Percentiles rank a stretch among this genome's conserved stretches.
These are phyloP conservation scores for Fusarium sp. DNA, from an alignment of 2,329 filamentous ascomycete genomes.

Conservation along the genomic window DNA sequence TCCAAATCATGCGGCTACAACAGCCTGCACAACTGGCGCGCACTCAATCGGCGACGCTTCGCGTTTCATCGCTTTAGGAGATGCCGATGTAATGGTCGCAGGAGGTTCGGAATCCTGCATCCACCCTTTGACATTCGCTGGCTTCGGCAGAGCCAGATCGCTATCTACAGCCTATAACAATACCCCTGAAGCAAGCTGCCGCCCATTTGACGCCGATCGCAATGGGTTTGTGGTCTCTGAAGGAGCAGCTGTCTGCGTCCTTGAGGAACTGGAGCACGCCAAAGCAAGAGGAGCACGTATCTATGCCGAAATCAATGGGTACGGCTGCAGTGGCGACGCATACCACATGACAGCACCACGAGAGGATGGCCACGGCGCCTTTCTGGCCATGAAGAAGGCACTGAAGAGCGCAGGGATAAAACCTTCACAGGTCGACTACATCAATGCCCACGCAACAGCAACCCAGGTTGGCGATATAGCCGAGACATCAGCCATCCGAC, in stretches of 20 bases:
- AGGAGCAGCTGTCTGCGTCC: constrained; percentile 87
- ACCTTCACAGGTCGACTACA: constrained; percentile 84
- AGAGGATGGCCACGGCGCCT: constrained; percentile 85
- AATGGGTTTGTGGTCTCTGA: constrained; percentile 94
- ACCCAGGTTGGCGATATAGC: constrained; percentile 89
- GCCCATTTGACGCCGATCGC: constrained; percentile 87
- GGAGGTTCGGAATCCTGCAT: constrained; percentile 96
- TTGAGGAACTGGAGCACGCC: constrained; percentile 94
- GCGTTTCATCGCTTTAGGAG: constrained; percentile 91
- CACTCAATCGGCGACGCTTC: constrained; percentile 95
- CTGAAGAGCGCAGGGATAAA: constrained; percentile 79
- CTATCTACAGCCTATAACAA: constrained; percentile 87
- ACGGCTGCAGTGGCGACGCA: constrained; percentile 92
- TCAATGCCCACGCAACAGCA: constrained; percentile 96
- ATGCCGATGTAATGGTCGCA: constrained; percentile 96
- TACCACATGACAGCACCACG: constrained; percentile 94
- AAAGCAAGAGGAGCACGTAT: constrained; percentile 83
- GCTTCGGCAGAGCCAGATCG: constrained; percentile 90
- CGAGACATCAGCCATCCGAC: constrained; percentile 86
- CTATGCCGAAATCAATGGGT: constrained; percentile 91
- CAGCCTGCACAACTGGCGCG: constrained; percentile 95
- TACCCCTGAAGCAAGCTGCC: constrained; percentile 78
- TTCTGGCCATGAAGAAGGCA: constrained; percentile 87
- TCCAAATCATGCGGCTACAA: constrained; percentile 93
- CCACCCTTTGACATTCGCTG: constrained; percentile 92